A percentile compares a stretch with the other conserved stretches of the same genome.
These are phyloP conservation scores for Erysimum pusillum DNA, from an alignment of 441 rosid genomes.

Conservation along the genomic window DNA sequence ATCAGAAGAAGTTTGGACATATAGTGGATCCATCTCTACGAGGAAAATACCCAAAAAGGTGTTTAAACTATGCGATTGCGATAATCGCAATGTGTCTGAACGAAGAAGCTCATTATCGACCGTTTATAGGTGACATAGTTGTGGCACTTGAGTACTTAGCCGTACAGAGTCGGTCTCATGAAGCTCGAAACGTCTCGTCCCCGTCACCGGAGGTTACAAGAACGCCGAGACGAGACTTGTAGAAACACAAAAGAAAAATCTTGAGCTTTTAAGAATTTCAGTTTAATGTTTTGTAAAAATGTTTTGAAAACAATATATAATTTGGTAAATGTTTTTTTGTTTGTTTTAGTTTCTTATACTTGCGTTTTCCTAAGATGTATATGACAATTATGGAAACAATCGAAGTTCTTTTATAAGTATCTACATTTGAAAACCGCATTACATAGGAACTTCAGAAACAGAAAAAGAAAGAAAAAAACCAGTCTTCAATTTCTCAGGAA, in stretches of 20 bases:
- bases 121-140: conserved; percentile 85
- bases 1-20: conserved; percentile 71
- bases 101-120: conserved; percentile 92
- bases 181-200: conserved; percentile 36
- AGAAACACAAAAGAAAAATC: conserved; percentile 1
- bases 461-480: background rate
- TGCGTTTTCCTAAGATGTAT: conserved; percentile 17
- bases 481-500: conserved; percentile 24
- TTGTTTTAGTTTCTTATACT: background rate
- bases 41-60: conserved; percentile 78
- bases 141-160: conserved; percentile 92
- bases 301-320: background rate
- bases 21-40: conserved; percentile 80
- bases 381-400: conserved; percentile 28
- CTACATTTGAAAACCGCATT: conserved; percentile 29
- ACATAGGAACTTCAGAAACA: conserved; percentile 10
- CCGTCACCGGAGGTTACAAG: conserved; percentile 45
- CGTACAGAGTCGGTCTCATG: conserved; percentile 57
- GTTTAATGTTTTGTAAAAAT: conserved; percentile 38
- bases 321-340: conserved; percentile 27
- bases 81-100: conserved; percentile 91
- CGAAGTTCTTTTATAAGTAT: conserved; percentile 5
- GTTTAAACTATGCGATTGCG: conserved; percentile 90
- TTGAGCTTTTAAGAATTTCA: conserved; percentile 21
- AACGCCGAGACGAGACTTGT: conserved; percentile 39